These are phyloP conservation scores for Aspergillus coremiiformis DNA, from an alignment of 495 filamentous ascomycete species.

Conservation along the genomic window DNA sequence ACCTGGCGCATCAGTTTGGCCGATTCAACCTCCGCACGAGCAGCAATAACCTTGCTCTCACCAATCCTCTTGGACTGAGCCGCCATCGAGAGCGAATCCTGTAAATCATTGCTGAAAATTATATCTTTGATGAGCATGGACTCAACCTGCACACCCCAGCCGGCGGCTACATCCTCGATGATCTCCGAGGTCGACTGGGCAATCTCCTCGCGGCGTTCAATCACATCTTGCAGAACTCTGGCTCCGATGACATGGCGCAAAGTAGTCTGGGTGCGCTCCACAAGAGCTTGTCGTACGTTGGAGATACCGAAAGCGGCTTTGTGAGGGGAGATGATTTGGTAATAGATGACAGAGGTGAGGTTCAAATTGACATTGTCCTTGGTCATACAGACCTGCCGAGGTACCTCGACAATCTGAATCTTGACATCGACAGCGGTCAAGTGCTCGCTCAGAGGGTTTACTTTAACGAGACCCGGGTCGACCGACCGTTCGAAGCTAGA, in stretches of 20 bases:
- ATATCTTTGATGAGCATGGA: conserved; percentile 99
- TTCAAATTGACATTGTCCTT: conserved; percentile 96
- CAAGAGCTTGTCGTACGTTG: conserved; percentile 88
- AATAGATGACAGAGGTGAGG: conserved; percentile 97
- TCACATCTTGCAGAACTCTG: conserved; percentile 94
- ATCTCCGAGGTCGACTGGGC: conserved; percentile 92
- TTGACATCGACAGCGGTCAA: conserved; percentile 94
- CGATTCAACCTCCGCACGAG: conserved; percentile 91
- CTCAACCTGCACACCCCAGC: conserved; percentile 95
- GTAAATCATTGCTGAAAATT: conserved; percentile 91
- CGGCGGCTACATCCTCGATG: conserved; percentile 88
- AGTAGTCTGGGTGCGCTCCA: conserved; percentile 97
- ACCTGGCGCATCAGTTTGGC: conserved; percentile 94
- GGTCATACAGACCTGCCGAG: conserved; percentile 97
- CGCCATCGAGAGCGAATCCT: conserved; percentile 99
- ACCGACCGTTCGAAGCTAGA: conserved; percentile 81
- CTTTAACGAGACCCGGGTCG: conserved; percentile 93
- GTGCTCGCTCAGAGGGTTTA: conserved; percentile 92
- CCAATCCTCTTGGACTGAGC: conserved; percentile 98
- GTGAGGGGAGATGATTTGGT: conserved; percentile 91
- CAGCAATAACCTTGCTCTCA: conserved; percentile 96
- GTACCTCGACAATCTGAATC: conserved; percentile 98
- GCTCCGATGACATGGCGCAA: conserved; percentile 96
- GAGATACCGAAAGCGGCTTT: conserved; percentile 95
- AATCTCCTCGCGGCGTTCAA: conserved; percentile 97